Evolutionary conservation across 2,329 filamentous ascomycete species (phyloP), one percentile per base, ranked within the genome.

Genomic region (Hypoxylon sp.): DNA sequence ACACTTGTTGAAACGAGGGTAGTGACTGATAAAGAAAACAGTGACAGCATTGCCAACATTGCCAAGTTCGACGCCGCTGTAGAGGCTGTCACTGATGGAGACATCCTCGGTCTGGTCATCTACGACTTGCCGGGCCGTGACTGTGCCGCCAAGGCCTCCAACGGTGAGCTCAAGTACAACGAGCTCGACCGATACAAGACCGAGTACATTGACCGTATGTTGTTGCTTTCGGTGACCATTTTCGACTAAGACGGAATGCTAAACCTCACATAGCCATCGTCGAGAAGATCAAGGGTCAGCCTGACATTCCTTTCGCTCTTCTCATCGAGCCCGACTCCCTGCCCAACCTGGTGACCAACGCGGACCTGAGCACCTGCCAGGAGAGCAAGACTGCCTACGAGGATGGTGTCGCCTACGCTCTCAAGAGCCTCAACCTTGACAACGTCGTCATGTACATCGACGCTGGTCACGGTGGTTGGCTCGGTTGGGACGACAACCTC

Each of bases 371-470:
- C 57, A 80, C 80, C 62, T 84, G 81, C 67, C 44, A 73, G 52
- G 68, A 70, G 37, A 77, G 79, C 32, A 70, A 75, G 34, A 63
- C 69, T 12, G 73, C 75, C 16, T 83, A 84, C 68, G 69, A 77
- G 48, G 73, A 75, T 48, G 73, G 79, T 61, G 78, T 78, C 30
- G 68, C 74, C 44, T 81, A 84, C 63, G 80, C 81, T 25, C 59
- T 83, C 52, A 73, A 73, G 63, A 69, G 73, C 59, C 77, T 83
- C 38, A 78, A 82, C 69, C 73, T 83, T 11, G 77, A 78, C 64
- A 81, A 84, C 65, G 79, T 83, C 37, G 75, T 78, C 67, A 80
- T 81, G 79, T 83, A 83, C 64, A 66, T 83, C 47, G 80, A 83
- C 58, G 81, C 78, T 23, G 81, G 80, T 43, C 81, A 84, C 69